Percentiles rank a stretch among this genome's conserved stretches.
Conservation (phyloP, 495 filamentous ascomycete genomes). For the Podospora anserina region DNA sequence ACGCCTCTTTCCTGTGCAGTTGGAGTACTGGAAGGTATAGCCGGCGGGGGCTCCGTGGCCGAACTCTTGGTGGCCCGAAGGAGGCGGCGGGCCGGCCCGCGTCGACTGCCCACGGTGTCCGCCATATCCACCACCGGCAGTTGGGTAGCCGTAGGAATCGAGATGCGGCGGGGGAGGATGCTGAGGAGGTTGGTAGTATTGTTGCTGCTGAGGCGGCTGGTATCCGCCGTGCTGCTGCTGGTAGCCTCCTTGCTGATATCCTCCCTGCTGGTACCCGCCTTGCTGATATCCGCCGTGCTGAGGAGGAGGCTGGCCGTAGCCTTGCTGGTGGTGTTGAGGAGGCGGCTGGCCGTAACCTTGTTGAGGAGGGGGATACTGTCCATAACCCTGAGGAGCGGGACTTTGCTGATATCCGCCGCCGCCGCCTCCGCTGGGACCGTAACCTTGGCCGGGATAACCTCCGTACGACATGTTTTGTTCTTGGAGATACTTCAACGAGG, state of each 20-base stretch:
- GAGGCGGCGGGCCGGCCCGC: slow-evolving; percentile 48
- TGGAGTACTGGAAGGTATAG: slow-evolving; percentile 76
- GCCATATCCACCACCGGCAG: slow-evolving; percentile 17
- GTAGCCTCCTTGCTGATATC: slow-evolving; percentile 22
- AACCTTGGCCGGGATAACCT: slow-evolving; percentile 34
- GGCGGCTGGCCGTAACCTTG: slow-evolving; percentile 25
- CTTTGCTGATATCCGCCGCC: slow-evolving; percentile 10
- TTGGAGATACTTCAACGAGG: background rate
- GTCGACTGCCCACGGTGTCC: slow-evolving; percentile 30
- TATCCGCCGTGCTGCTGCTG: slow-evolving; percentile 11
- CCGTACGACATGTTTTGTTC: slow-evolving; percentile 27
- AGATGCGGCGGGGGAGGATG: slow-evolving; percentile 34
- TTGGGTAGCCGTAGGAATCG: slow-evolving; percentile 39
- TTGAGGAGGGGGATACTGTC: slow-evolving; percentile 14
- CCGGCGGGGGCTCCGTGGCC: slow-evolving; percentile 47
- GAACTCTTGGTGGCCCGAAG: slow-evolving; percentile 42
- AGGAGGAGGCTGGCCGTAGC: slow-evolving; percentile 22
- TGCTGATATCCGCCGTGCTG: slow-evolving; percentile 18
- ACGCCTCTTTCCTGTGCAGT: slow-evolving; percentile 81
- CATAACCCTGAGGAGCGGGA: background rate
- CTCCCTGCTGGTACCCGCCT: slow-evolving; percentile 24
- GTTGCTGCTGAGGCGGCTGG: slow-evolving; percentile 22
- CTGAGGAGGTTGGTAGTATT: slow-evolving; percentile 32
- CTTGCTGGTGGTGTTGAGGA: slow-evolving; percentile 18
- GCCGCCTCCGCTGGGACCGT: slow-evolving; percentile 27